Percentiles rank a stretch among this genome's conserved stretches.
These are phyloP conservation scores for Clohesyomyces aquaticus DNA, from an alignment of 495 filamentous ascomycete genomes.

Conservation along the genomic window DNA sequence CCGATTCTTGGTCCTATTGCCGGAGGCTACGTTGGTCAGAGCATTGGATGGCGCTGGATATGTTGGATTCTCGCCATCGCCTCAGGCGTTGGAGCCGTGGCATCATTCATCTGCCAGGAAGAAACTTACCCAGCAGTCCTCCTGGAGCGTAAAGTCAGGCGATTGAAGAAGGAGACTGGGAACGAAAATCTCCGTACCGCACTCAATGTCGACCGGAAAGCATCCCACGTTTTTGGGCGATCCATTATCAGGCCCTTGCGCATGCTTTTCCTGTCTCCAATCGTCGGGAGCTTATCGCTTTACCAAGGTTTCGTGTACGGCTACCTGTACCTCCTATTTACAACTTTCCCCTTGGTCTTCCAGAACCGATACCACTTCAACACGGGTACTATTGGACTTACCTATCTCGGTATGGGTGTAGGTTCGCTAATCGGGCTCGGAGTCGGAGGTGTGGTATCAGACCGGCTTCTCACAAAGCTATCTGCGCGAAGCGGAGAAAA, in stretches of 20 bases:
- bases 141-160: constrained; percentile 55
- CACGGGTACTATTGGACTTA: constrained; percentile 17
- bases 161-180: constrained; percentile 44
- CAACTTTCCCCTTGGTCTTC: constrained; percentile 28
- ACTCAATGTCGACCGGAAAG: constrained; percentile 38
- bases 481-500: constrained; percentile 3
- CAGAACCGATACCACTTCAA: constrained; percentile 29
- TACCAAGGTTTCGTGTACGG: constrained; percentile 27
- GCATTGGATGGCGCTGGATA: constrained; percentile 44
- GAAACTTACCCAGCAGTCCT: constrained; percentile 62
- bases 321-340: constrained; percentile 34
- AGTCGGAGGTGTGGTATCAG: constrained; percentile 13
- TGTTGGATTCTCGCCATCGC: constrained; percentile 44
- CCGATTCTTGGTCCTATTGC: constrained; percentile 48
- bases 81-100: constrained; percentile 47
- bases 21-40: constrained; percentile 45
- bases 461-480: constrained; percentile 13
- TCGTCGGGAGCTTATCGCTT: constrained; percentile 23
- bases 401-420: constrained; percentile 35
- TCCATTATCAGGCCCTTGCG: constrained; percentile 26
- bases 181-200: constrained; percentile 49
- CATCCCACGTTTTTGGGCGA: constrained; percentile 33
- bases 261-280: constrained; percentile 30
- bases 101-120: constrained; percentile 55
- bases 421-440: constrained; percentile 41